Evolutionary conservation across 768 basidiomycete species (phyloP).

Genomic region (Rhizopogon vinicolor): DNA sequence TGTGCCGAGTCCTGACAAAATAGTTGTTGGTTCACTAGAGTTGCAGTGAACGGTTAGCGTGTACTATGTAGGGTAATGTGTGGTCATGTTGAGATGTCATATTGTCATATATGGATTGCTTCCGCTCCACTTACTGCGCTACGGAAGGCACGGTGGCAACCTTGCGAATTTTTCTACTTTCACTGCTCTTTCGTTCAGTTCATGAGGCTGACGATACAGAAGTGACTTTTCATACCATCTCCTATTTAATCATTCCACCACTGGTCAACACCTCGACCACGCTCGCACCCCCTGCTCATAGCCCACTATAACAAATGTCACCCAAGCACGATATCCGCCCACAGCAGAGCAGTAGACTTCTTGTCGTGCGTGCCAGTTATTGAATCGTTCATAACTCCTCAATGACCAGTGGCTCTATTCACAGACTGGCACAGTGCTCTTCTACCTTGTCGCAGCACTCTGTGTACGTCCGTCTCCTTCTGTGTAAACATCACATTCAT

Average conservation of each 20-base stretch:
- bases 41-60: too few species aligned
- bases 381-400: not conserved
- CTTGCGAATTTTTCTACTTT: not conserved
- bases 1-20: not conserved
- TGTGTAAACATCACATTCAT: slow-evolving; percentile 1
- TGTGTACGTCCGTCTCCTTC: slow-evolving; percentile 49
- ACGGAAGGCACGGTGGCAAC: too few species aligned
- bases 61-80: too few species aligned
- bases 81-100: too few species aligned
- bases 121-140: not conserved
- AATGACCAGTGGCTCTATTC: not conserved
- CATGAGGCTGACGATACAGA: not conserved
- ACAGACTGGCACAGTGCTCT: slow-evolving; percentile 71
- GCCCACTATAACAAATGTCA: slow-evolving; percentile 14
- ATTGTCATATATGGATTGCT: not conserved
- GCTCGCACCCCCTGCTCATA: too few species aligned
- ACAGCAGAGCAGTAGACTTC: slow-evolving; percentile 26
- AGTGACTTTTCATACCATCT: not conserved
- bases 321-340: slow-evolving; percentile 19
- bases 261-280: too few species aligned
- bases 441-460: slow-evolving; percentile 87
- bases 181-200: not conserved
- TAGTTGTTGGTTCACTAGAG: too few species aligned
- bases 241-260: not conserved
- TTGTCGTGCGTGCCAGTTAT: slow-evolving; percentile 22